Evolutionary conservation across 371 early-diverging fungal genomes (phyloP), one percentile per base, ranked within the genome.

Genomic region (Haplosporangium sp.): DNA sequence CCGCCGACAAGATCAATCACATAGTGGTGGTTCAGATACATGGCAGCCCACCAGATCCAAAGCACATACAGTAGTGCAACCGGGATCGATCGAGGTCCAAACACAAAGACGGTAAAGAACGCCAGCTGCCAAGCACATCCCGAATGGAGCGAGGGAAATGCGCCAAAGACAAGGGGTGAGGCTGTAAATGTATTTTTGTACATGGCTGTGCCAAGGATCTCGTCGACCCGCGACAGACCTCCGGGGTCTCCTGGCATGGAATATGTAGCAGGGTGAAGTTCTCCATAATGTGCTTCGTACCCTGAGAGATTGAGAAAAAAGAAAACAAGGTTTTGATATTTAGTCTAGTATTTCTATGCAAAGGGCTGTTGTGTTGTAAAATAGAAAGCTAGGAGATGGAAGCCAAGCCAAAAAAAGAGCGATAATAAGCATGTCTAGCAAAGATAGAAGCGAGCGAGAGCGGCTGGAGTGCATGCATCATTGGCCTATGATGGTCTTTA

Each of bases 21-120:
- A 59, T 90, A 93, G 64, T 93, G 92, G 50, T 93, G 93, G 6
- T 86, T 85, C 23, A 92, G 76, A 67, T 93, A 93, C 86, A 93
- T 87, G 59, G 92, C 91, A 9, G 91, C 83, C 86, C 88, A 90
- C 93, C 92, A 91, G 76, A 91, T 83, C 91, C 90, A 91, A 68
- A 85, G 66, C 13, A 89, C 83, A 69, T 91, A 91, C 8, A 67
- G 11, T 11, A 84, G 47, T 1, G 75, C 80, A 6, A 87, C 55
- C 3, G 87, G 86, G 59, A 83, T 80, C 13, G 84, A 45, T 8
- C 80, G 75, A 21, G 88, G 89, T 18, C 76, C 81, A 37, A 89
- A 61, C 36, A 58, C 59, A 47, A 84, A 84, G 14, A 73, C 69
- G n/a, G 86, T 55, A 64, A 91, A 91, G 37, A 89, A 66, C 69